A percentile compares a stretch with the other conserved stretches of the same genome.
phyloP scores from a whole-genome alignment of 805 yeast genomes.

The Metschnikowia bowlesiae region DNA sequence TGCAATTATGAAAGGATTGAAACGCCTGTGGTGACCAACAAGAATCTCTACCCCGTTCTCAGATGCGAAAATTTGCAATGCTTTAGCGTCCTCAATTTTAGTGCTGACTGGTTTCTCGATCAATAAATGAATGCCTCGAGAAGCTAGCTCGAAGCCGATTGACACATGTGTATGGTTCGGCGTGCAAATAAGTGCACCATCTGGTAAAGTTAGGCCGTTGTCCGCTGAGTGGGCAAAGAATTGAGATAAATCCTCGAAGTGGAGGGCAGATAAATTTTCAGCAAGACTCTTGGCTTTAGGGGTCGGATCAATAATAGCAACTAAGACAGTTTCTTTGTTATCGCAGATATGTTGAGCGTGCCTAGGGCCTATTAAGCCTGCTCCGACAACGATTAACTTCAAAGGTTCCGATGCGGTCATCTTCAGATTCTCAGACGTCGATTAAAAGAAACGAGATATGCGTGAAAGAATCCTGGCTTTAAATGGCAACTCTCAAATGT shows the following conservation, averaged over 20 bases:
- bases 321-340: constrained; percentile 23
- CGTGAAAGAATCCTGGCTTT: background rate
- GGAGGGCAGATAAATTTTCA: constrained; percentile 19
- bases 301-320: constrained; percentile 35
- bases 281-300: constrained; percentile 31
- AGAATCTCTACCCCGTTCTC: constrained; percentile 25
- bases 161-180: constrained; percentile 38
- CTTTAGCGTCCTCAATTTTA: constrained; percentile 26
- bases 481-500: background rate
- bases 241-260: constrained; percentile 23
- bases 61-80: constrained; percentile 23
- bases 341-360: constrained; percentile 33
- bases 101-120: constrained; percentile 38
- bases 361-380: constrained; percentile 40
- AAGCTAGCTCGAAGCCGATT: constrained; percentile 28
- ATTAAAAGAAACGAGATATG: background rate
- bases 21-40: constrained; percentile 40
- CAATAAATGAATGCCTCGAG: constrained; percentile 30
- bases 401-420: constrained; percentile 12
- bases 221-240: constrained; percentile 24
- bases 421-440: background rate
- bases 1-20: constrained; percentile 36
- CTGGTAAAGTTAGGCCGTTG: constrained; percentile 21
- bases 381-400: constrained; percentile 31
- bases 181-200: constrained; percentile 38